Base-by-base conservation (phyloP, 2,329 filamentous ascomycete genomes). In the Hypoxylon rubiginosum region DNA sequence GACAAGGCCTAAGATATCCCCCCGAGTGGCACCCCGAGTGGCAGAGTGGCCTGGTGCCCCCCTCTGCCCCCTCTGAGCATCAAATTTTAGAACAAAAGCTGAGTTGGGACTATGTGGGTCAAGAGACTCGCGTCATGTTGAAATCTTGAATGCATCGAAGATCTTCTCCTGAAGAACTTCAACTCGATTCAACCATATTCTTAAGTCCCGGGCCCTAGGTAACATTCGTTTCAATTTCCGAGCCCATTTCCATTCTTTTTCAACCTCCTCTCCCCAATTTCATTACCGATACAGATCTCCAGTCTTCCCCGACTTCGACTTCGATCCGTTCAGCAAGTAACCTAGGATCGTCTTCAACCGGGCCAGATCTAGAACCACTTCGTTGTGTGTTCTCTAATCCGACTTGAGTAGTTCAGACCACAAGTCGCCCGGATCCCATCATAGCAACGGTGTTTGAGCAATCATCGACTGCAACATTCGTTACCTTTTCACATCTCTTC, bases 111-210 rank as follows among this genome's bases (percentile, higher is more conserved):
- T 39, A 43, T 17, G 66, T 69, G 63, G 63, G 63, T 54, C 63
- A 11, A 39, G 34, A 24, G 32, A 30, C 54, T 67, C 64, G 67
- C 67, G 67, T 67, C 64, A 69, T 67, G 50, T 62, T 10, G 41
- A 67, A 69, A 69, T 69, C 67, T 69, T 69, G 67, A 64, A 69
- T 57, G 58, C 49, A 69, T 69, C 67, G 67, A 64, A 59, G 67
- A 69, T 69, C 67, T 67, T 69, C 63, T 69, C 67, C 67, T 64
- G 49, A 62, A 54, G 51, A 48, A 36, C 36, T 24, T 52, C 55
- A 64, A 13, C 41, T 54, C 51, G 48, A 55, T 50, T 56, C 60
- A 54, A 54, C 24, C 50, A 17, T 46, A 49, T 49, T 19, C 41
- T 59, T n/a, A 53, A 51, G 34, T 50, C 41, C 57, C 53, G 58